Evolutionary conservation across 1,139 yeast species (phyloP).

Genomic region (Geotrichum citri-aurantii): DNA sequence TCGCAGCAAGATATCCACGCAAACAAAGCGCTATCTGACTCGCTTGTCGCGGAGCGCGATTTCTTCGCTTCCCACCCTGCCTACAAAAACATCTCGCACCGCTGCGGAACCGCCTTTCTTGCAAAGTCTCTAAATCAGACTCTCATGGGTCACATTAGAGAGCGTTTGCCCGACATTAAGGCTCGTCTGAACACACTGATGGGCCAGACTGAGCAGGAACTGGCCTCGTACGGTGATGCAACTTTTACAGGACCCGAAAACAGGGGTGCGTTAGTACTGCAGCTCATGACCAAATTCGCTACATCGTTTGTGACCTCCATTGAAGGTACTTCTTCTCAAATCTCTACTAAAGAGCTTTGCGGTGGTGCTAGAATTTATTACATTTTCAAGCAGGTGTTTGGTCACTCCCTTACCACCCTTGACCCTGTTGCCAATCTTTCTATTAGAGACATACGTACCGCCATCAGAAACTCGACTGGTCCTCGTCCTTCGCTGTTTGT

Average conservation of each 20-base stretch:
- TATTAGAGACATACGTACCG: constrained; percentile 81
- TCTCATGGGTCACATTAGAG: constrained; percentile 88
- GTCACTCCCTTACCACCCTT: constrained; percentile 66
- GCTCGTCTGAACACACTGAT: constrained; percentile 88
- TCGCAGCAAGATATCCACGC: constrained; percentile 92
- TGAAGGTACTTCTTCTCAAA: constrained; percentile 84
- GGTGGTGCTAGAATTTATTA: constrained; percentile 97
- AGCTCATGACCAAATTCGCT: constrained; percentile 91
- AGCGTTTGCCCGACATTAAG: constrained; percentile 91
- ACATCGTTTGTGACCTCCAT: constrained; percentile 79
- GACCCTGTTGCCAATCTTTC: constrained; percentile 84
- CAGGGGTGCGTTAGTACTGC: constrained; percentile 73
- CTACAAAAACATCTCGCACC: constrained; percentile 73
- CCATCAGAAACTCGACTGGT: constrained; percentile 94
- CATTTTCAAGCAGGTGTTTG: constrained; percentile 87
- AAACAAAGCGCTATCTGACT: constrained; percentile 72
- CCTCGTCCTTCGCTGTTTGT: constrained; percentile 96
- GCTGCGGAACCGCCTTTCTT: constrained; percentile 87
- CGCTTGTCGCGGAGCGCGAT: constrained; percentile 72
- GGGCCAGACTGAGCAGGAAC: constrained; percentile 96
- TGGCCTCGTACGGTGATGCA: constrained; percentile 73
- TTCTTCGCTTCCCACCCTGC: constrained; percentile 85
- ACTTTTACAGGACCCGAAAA: constrained; percentile 43
- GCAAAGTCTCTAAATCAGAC: constrained; percentile 83
- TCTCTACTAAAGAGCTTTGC: constrained; percentile 87